Evolutionary conservation across 1,284 basidiomycete species (phyloP).

Genomic region (Entoloma clypeatum): DNA sequence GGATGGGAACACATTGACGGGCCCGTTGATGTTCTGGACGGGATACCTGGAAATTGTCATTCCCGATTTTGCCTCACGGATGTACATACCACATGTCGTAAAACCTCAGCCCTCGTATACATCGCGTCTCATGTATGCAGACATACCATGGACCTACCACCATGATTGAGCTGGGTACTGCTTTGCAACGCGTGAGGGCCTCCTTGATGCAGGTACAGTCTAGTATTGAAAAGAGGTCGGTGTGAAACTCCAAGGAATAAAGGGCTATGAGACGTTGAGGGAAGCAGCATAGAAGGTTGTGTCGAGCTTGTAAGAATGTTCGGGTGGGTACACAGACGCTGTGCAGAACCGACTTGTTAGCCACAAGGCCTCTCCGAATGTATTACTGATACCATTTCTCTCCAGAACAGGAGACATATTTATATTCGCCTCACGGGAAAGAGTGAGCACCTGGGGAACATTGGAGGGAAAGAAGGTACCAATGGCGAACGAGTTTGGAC

Average conservation of each 20-base stretch:
- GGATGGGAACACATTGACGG: conserved; percentile 46
- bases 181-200: conserved; percentile 48
- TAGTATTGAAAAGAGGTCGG: conserved; percentile 15
- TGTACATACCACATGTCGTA: conserved; percentile 43
- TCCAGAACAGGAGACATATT: conserved; percentile 49
- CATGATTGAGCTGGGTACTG: conserved; percentile 44
- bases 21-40: conserved; percentile 44
- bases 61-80: neutral
- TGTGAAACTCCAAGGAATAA: neutral
- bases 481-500: conserved; percentile 42
- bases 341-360: conserved; percentile 28
- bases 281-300: conserved; percentile 49
- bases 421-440: conserved; percentile 41
- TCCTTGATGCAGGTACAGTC: conserved; percentile 49
- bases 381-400: conserved; percentile 45
- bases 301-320: conserved; percentile 31
- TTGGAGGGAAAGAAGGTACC: conserved; percentile 25
- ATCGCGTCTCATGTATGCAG: neutral
- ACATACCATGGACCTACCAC: conserved; percentile 32
- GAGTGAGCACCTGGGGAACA: conserved; percentile 1
- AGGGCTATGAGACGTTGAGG: conserved; percentile 43
- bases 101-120: conserved; percentile 36
- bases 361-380: conserved; percentile 52
- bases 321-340: neutral
- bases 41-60: conserved; percentile 35